A percentile compares a stretch with the other conserved stretches of the same genome.
Evolutionary conservation across 108 stramenopile species (phyloP).

Genomic region (Nitzschia sp.): DNA sequence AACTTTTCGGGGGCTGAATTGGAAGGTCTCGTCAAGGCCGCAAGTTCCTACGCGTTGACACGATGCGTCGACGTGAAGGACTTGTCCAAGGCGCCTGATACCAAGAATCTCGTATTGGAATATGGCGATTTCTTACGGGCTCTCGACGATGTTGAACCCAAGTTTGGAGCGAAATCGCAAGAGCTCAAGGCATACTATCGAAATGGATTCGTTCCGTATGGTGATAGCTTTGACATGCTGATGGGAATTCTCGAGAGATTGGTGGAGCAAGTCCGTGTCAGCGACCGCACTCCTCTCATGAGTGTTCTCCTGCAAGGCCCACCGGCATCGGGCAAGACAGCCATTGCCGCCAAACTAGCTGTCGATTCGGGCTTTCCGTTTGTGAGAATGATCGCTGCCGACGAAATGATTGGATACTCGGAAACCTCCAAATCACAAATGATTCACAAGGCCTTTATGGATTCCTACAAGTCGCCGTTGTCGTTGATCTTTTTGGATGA

Average conservation of each 20-base stretch:
- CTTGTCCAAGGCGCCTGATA: constrained; percentile 89
- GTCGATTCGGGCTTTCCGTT: constrained; percentile 94
- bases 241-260: constrained; percentile 81
- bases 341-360: constrained; percentile 94
- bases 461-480: constrained; percentile 97
- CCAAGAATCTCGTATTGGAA: constrained; percentile 77
- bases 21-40: constrained; percentile 96
- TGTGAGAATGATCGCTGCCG: constrained; percentile 95
- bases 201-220: constrained; percentile 96
- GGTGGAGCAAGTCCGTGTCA: constrained; percentile 88
- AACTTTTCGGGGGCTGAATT: constrained; percentile 99
- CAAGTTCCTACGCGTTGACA: constrained; percentile 93
- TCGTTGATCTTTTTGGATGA: constrained; percentile 98
- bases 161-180: constrained; percentile 90
- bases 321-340: constrained; percentile 92
- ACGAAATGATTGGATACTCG: constrained; percentile 95
- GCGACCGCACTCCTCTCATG: constrained; percentile 93
- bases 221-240: constrained; percentile 85
- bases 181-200: constrained; percentile 92
- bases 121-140: constrained; percentile 90
- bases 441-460: constrained; percentile 95
- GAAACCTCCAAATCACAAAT: constrained; percentile 85
- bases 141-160: constrained; percentile 89
- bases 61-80: constrained; percentile 93
- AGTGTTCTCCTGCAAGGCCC: constrained; percentile 91